A percentile compares a stretch with the other conserved stretches of the same genome.
These are phyloP conservation scores for Xylariales sp. DNA, from an alignment of 2,329 filamentous ascomycete species.

Conservation along the genomic window DNA sequence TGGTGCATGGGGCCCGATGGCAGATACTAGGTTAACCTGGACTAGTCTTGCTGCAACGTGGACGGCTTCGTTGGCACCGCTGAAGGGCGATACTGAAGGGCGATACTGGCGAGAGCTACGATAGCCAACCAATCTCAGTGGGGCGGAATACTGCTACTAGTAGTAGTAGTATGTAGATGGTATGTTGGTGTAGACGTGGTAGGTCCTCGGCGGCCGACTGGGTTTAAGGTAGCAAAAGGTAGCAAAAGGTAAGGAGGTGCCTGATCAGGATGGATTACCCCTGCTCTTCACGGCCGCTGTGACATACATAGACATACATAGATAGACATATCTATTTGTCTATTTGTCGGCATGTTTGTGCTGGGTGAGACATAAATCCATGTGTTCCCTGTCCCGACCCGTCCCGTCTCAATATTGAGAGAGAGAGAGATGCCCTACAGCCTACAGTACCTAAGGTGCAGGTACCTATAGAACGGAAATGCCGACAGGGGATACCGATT, in stretches of 20 bases:
- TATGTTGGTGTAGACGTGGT: conserved; percentile 24
- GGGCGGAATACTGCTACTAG: conserved; percentile 12
- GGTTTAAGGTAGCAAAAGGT: too few species aligned
- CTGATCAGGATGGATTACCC: conserved; percentile 13
- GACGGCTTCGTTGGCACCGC: conserved; percentile 52
- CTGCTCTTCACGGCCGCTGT: conserved; percentile 5
- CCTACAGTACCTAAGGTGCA: background rate
- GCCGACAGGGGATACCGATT: background rate
- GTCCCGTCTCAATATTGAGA: background rate
- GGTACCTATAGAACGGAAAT: background rate
- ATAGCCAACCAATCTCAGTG: conserved; percentile 42
- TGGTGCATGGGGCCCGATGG: conserved; percentile 43
- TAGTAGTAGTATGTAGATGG: too few species aligned
- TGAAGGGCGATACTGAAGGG: conserved; percentile 43
- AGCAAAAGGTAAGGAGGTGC: conserved; percentile 13
- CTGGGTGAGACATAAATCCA: conserved; percentile 22
- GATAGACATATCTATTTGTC: background rate
- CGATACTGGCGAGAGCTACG: conserved; percentile 33
- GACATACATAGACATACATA: background rate
- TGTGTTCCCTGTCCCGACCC: conserved; percentile 10
- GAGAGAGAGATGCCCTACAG: too few species aligned
- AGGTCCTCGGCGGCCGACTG: conserved; percentile 20
- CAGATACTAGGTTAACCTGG: conserved; percentile 35
- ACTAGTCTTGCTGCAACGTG: conserved; percentile 51
- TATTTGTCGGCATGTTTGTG: conserved; percentile 13